These are phyloP conservation scores for Cryptosporidium ryanae DNA, from an alignment of 169 alveolate genomes.

Conservation along the genomic window DNA sequence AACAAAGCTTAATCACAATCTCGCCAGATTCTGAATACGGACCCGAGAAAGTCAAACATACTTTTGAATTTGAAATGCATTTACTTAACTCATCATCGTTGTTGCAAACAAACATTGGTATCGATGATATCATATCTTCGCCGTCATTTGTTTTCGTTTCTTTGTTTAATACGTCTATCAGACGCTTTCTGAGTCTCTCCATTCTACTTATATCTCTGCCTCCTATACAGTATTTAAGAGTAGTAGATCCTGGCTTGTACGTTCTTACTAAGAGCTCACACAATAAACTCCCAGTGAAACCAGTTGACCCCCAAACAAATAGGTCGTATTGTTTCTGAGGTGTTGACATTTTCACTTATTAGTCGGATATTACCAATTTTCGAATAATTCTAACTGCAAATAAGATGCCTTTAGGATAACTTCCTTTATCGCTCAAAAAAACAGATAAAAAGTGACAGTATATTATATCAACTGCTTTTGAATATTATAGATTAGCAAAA, in stretches of 20 bases:
- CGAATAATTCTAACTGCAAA: no score
- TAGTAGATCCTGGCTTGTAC: conserved; percentile 54
- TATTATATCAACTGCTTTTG: no score
- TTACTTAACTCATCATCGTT: conserved; percentile 42
- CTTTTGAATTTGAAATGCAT: conserved; percentile 62
- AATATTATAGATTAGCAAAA: no score
- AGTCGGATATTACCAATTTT: no score
- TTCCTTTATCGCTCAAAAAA: no score
- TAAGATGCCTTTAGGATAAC: no score
- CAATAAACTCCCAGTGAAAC: conserved; percentile 47
- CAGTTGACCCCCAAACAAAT: conserved; percentile 74
- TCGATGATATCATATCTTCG: conserved; percentile 55
- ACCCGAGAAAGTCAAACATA: conserved; percentile 38
- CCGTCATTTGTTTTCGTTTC: conserved; percentile 37
- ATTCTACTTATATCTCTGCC: conserved; percentile 55
- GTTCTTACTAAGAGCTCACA: conserved; percentile 63
- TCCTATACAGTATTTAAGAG: conserved; percentile 65
- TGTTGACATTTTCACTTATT: conserved; percentile 23
- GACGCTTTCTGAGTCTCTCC: conserved; percentile 46
- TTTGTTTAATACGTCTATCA: conserved; percentile 37
- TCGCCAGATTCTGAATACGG: conserved; percentile 63
- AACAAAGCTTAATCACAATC: conserved; percentile 20
- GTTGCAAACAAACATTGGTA: conserved; percentile 70
- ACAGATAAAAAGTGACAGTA: no score
- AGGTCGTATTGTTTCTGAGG: conserved; percentile 70